Evolutionary conservation across 768 basidiomycete genomes (phyloP).

Genomic region (Strobilomyces confusus): DNA sequence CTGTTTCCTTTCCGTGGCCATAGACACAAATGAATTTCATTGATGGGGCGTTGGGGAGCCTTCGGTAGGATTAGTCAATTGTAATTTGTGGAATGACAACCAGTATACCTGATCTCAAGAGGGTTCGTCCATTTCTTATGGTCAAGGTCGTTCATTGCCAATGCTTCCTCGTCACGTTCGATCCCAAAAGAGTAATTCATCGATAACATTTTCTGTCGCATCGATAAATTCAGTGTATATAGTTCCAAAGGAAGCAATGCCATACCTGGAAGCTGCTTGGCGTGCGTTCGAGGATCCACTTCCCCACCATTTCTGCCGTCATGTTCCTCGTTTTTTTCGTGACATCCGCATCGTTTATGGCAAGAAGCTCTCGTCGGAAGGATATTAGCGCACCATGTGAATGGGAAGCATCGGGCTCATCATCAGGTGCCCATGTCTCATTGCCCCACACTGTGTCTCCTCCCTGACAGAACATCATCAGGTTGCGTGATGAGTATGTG

Average conservation of each 20-base stretch:
- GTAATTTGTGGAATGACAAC: neutral
- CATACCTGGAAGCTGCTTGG: conserved; percentile 75
- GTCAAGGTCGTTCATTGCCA: conserved; percentile 67
- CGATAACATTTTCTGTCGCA: conserved; percentile 62
- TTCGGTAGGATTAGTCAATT: conserved; percentile 24
- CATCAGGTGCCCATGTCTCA: conserved; percentile 73
- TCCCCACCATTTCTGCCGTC: conserved; percentile 69
- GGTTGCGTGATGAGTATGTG: neutral
- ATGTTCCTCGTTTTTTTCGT: conserved; percentile 49
- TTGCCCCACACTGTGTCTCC: conserved; percentile 86
- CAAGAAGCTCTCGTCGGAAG: conserved; percentile 48
- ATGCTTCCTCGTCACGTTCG: conserved; percentile 63
- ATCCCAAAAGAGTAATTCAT: conserved; percentile 89
- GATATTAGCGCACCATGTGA: conserved; percentile 82
- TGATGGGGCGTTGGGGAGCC: conserved; percentile 84
- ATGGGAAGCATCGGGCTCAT: conserved; percentile 46
- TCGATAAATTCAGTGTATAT: neutral
- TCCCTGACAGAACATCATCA: conserved; percentile 43
- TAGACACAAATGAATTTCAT: conserved; percentile 93
- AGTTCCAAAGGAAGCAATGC: conserved; percentile 4
- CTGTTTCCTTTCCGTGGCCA: conserved; percentile 94
- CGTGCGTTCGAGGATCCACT: conserved; percentile 81
- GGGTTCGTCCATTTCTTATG: conserved; percentile 92
- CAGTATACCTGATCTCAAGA: conserved; percentile 62
- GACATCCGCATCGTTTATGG: conserved; percentile 2